These are phyloP conservation scores for Glomus cerebriforme DNA, from an alignment of 192 early-diverging fungal species.

Conservation along the genomic window DNA sequence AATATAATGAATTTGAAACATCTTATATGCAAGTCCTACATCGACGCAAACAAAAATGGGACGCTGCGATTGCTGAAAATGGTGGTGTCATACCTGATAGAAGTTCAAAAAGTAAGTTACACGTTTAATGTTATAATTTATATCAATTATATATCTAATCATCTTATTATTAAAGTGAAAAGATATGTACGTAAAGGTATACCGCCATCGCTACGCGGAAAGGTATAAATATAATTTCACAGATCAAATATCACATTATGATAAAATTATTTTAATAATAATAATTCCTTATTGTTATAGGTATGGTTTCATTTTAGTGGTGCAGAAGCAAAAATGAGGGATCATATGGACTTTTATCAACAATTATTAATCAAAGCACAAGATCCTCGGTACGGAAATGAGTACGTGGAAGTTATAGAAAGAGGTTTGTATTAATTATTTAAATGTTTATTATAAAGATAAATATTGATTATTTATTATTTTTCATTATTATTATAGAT, in stretches of 20 bases:
- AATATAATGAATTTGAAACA: slow-evolving; percentile 52
- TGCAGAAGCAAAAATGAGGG: slow-evolving; percentile 56
- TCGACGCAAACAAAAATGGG: slow-evolving; percentile 51
- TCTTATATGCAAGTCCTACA: slow-evolving; percentile 52
- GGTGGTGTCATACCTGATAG: slow-evolving; percentile 47
- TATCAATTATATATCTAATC: neutral
- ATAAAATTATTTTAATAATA: slow-evolving; percentile 28
- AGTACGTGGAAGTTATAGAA: slow-evolving; percentile 69
- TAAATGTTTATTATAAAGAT: neutral
- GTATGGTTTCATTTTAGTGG: slow-evolving; percentile 76
- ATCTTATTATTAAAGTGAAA: slow-evolving; percentile 53
- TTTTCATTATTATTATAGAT: slow-evolving; percentile 49
- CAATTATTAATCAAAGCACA: slow-evolving; percentile 46
- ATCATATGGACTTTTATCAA: slow-evolving; percentile 61
- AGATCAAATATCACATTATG: neutral
- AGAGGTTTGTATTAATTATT: slow-evolving; percentile 47
- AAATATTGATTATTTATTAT: neutral
- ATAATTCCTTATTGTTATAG: slow-evolving; percentile 32
- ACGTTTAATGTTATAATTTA: neutral
- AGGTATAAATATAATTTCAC: slow-evolving; percentile 45
- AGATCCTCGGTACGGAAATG: slow-evolving; percentile 55
- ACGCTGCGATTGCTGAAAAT: slow-evolving; percentile 47
- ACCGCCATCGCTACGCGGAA: slow-evolving; percentile 65
- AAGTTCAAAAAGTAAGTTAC: slow-evolving; percentile 46
- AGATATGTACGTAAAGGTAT: slow-evolving; percentile 79